Evolutionary conservation across 352 stramenopile genomes (phyloP).

Genomic region (Plasmopara viticola): DNA sequence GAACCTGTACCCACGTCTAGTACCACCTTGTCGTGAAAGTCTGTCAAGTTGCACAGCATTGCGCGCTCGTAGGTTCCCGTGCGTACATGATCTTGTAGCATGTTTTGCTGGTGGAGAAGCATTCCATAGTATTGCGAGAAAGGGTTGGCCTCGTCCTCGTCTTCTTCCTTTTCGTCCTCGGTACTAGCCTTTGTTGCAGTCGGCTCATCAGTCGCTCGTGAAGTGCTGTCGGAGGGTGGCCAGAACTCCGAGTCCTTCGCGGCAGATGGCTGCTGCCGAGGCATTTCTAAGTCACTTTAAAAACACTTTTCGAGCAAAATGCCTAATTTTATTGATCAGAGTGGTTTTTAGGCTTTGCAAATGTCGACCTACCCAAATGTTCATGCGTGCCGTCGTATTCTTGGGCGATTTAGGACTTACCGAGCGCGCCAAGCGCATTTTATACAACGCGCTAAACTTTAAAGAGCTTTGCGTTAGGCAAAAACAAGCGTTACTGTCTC

Average conservation of each 20-base stretch:
- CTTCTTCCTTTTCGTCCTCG: background rate
- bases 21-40: conserved; percentile 97
- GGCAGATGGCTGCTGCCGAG: conserved; percentile 1
- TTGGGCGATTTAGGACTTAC: no score
- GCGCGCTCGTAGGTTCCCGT: conserved; percentile 98
- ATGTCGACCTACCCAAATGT: no score
- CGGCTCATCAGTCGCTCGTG: background rate
- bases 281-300: conserved; percentile 1
- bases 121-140: conserved; percentile 94
- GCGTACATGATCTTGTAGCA: conserved; percentile 98
- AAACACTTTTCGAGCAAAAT: no score
- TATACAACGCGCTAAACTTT: no score
- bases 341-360: no score
- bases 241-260: conserved; percentile 8
- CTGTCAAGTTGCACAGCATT: conserved; percentile 93
- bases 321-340: no score
- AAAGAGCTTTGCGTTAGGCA: no score
- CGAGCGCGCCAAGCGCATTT: no score
- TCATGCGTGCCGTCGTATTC: no score
- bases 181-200: background rate
- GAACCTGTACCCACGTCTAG: conserved; percentile 99
- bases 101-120: conserved; percentile 99
- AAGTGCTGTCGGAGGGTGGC: conserved; percentile 6
- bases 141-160: conserved; percentile 76
- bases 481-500: no score